phyloP scores from a whole-genome alignment of 2,329 filamentous ascomycete genomes.

The Hypocreales sp. region DNA sequence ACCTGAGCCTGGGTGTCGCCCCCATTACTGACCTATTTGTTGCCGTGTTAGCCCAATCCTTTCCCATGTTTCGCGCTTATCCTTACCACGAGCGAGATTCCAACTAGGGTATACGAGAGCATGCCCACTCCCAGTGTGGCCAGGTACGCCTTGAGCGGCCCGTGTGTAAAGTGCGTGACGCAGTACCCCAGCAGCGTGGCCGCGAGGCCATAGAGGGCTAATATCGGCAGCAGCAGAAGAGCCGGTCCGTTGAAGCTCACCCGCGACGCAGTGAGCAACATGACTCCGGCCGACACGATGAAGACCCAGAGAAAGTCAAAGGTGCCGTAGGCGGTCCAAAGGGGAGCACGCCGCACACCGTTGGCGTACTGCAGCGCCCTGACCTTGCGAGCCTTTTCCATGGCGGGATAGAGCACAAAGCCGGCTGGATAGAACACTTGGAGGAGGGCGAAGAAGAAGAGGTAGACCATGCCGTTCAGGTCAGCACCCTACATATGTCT shows the following conservation, averaged over 20 bases:
- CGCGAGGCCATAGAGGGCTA: slow-evolving; percentile 61
- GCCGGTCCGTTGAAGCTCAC: slow-evolving; percentile 55
- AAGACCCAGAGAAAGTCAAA: slow-evolving; percentile 68
- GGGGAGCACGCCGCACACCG: slow-evolving; percentile 57
- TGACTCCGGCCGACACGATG: slow-evolving; percentile 41
- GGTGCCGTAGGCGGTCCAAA: slow-evolving; percentile 64
- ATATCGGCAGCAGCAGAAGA: slow-evolving; percentile 60
- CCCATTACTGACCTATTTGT: neutral
- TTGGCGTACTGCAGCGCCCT: slow-evolving; percentile 76
- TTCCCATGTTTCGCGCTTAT: too few relatives aligned
- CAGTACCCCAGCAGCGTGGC: slow-evolving; percentile 55
- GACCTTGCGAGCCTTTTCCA: slow-evolving; percentile 61
- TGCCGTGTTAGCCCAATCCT: neutral
- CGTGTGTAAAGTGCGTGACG: slow-evolving; percentile 44
- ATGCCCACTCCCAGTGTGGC: slow-evolving; percentile 49
- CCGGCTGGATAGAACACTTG: slow-evolving; percentile 52
- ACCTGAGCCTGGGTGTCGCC: slow-evolving; percentile 1
- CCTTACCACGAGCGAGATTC: slow-evolving; percentile 40
- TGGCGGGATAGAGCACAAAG: slow-evolving; percentile 64
- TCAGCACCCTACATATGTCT: slow-evolving; percentile 14
- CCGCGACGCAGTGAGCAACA: too few relatives aligned
- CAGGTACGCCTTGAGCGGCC: slow-evolving; percentile 56
- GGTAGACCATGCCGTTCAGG: slow-evolving; percentile 39
- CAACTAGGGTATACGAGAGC: slow-evolving; percentile 52
- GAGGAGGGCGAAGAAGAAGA: slow-evolving; percentile 55